Evolutionary conservation across 257 asterid genomes (phyloP).

Genomic region (Petunia axillaris): DNA sequence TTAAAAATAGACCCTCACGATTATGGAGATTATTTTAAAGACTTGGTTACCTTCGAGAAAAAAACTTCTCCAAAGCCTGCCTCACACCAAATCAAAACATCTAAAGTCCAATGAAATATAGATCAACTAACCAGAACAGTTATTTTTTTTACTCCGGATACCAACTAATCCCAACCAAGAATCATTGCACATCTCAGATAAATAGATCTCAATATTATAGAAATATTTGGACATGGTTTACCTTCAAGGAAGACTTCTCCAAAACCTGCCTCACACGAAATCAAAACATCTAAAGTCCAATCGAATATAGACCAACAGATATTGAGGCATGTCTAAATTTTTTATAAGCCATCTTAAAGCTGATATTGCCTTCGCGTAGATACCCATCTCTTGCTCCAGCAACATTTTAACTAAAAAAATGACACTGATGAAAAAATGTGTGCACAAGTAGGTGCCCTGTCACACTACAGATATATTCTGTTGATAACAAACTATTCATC

Average conservation of each 20-base stretch:
- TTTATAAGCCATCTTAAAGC: conserved; percentile 2
- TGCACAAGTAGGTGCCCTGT: conserved; percentile 6
- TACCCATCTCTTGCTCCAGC: conserved; percentile 15
- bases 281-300: conserved; percentile 23
- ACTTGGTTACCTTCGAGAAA: conserved; percentile 18
- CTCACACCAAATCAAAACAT: conserved; percentile 24
- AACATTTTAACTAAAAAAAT: conserved; percentile 12
- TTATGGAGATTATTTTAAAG: conserved; percentile 9
- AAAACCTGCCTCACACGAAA: conserved; percentile 29
- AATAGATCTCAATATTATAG: conserved; percentile 19
- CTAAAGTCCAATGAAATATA: conserved; percentile 20
- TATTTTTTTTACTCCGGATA: conserved; percentile 11
- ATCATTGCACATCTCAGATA: conserved; percentile 6
- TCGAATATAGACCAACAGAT: conserved; percentile 10
- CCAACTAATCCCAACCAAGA: conserved; percentile 1
- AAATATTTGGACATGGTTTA: background rate
- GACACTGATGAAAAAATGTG: background rate
- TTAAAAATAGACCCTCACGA: conserved; percentile 18
- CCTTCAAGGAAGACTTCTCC: conserved; percentile 23
- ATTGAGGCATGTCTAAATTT: conserved; percentile 16
- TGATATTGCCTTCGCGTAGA: conserved; percentile 7
- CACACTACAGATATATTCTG: conserved; percentile 21
- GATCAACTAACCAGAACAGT: conserved; percentile 24
- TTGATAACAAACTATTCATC: conserved; percentile 10
- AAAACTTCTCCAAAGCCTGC: conserved; percentile 24